Evolutionary conservation across 768 basidiomycete genomes (phyloP), one percentile per base, ranked within the genome.

Genomic region (Hemileccinum rubropunctum): DNA sequence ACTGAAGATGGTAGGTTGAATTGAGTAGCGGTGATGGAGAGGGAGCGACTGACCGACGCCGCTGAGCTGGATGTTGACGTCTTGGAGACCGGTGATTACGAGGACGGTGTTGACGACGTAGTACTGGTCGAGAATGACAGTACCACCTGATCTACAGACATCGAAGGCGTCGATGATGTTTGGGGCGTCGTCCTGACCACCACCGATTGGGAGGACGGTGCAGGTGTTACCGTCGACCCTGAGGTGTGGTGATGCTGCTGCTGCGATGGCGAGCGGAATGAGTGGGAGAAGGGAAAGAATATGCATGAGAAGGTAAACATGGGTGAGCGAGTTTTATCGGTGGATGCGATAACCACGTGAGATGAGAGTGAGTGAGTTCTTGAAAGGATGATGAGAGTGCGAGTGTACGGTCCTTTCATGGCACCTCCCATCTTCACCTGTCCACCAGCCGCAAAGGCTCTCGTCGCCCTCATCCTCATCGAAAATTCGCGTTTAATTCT

Each of bases 401-500:
- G 9, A 30, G 28, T 9, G 28, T 2, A 6, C 35, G n/a, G 20
- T 20, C 41, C 35, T 50, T 40, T 47, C 27, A 33, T 42, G 45
- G 46, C 48, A 48, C 50, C 58, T 49, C 35, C 50, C 46, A 65
- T 66, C 44, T 67, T 66, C 57, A 7, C 54, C n/a, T 56, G 54
- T 35, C 10, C 55, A 2, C 50, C 58, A 6, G 36, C 49, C 1
- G 52, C 50, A 7, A 58, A 51, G 34, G 65, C 65, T 1, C 56
- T 66, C 48, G 53, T 66, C 42, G 67, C 73, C n/a, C 70, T 81
- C 44, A 58, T 82, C 51, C 68, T 83, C 51, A 72, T 82, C 54
- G 81, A 83, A 66, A 82, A 82, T 57, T 82, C 81, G 0, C 67
- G 69, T 30, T 61, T 64, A 1, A 76, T 80, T 70, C 61, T 65